Evolutionary conservation across 2,329 filamentous ascomycete genomes (phyloP).

Genomic region (Penicillium sp.): DNA sequence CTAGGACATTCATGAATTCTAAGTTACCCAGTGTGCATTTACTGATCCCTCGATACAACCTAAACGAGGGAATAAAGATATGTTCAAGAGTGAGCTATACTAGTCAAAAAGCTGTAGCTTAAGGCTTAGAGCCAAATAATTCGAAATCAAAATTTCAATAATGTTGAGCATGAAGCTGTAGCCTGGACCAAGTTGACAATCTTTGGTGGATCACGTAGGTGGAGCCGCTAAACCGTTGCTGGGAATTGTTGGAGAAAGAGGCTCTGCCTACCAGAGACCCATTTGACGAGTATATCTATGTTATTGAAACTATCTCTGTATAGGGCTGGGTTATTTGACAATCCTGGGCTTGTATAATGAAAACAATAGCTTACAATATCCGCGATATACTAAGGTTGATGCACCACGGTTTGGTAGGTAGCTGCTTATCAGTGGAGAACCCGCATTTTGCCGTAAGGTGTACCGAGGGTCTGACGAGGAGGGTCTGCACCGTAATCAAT

Average conservation of each 20-base stretch:
- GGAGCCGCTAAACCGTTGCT: not conserved
- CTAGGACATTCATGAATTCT: too few species aligned
- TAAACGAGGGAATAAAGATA: not conserved
- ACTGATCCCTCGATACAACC: too few species aligned
- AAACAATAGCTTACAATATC: not conserved
- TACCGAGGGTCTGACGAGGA: conserved; percentile 1
- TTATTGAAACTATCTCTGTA: not conserved
- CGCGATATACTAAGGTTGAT: not conserved
- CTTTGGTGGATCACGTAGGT: not conserved
- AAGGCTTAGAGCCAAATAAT: not conserved
- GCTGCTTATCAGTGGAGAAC: conserved; percentile 1
- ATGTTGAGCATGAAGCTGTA: not conserved
- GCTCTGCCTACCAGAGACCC: not conserved
- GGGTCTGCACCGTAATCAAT: not conserved
- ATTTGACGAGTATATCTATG: not conserved
- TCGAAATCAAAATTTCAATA: not conserved
- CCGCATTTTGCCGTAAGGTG: not conserved
- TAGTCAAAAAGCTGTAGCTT: not conserved
- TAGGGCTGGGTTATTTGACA: not conserved
- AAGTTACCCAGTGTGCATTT: too few species aligned
- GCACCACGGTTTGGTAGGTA: not conserved
- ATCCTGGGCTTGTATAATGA: not conserved
- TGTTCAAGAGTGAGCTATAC: not conserved
- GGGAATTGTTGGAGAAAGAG: not conserved
- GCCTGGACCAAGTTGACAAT: not conserved